These are phyloP conservation scores for Penicillium turbatum DNA, from an alignment of 495 filamentous ascomycete species.

Conservation along the genomic window DNA sequence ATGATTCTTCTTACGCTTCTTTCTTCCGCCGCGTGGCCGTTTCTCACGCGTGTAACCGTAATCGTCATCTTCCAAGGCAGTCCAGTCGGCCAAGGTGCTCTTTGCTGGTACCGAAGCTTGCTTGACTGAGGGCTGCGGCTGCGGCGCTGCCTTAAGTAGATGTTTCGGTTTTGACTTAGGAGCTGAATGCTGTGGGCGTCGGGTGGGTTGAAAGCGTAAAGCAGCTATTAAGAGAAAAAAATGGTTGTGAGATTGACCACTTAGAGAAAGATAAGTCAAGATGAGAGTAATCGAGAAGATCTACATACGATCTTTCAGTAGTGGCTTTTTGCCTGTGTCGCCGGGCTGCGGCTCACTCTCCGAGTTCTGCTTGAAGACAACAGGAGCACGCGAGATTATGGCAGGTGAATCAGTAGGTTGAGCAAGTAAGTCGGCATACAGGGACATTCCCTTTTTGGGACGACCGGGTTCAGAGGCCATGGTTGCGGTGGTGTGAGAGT, in stretches of 20 bases:
- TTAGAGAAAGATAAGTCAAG: constrained; percentile 21
- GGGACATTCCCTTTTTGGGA: constrained; percentile 36
- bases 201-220: constrained; percentile 84
- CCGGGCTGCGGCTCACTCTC: constrained; percentile 48
- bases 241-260: constrained; percentile 42
- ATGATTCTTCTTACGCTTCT: constrained; percentile 80
- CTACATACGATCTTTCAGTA: constrained; percentile 56
- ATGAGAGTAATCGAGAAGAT: too few relatives aligned
- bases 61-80: constrained; percentile 71
- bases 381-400: constrained; percentile 72
- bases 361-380: constrained; percentile 62
- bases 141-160: constrained; percentile 37
- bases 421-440: constrained; percentile 64
- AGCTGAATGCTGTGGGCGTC: constrained; percentile 62
- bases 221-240: constrained; percentile 51
- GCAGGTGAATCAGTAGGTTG: constrained; percentile 49
- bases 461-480: constrained; percentile 39
- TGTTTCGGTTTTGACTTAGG: constrained; percentile 68
- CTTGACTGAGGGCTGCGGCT: constrained; percentile 19
- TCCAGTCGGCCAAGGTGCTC: constrained; percentile 81
- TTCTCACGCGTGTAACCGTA: constrained; percentile 57
- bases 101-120: constrained; percentile 40
- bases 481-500: background rate
- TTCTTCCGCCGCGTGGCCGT: constrained; percentile 72
- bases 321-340: constrained; percentile 63